Percentiles rank a stretch among this genome's conserved stretches.
phyloP scores from a whole-genome alignment of 306 rosid genomes.

The Luffa acutangula region DNA sequence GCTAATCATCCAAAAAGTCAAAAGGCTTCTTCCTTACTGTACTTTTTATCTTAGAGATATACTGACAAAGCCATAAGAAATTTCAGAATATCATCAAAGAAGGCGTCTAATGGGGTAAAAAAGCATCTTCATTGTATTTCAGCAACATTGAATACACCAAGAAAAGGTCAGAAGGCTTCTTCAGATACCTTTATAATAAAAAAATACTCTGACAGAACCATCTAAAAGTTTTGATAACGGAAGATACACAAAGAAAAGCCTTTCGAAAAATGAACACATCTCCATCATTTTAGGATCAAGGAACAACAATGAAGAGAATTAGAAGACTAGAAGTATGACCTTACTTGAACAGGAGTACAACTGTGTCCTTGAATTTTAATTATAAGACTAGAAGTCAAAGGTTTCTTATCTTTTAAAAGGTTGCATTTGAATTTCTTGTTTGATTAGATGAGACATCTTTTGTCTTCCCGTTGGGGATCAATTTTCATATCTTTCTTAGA shows the following conservation, averaged over 20 bases:
- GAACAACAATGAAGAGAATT: neutral
- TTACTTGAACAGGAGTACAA: too few relatives aligned
- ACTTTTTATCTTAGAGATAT: too few relatives aligned
- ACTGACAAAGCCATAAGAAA: neutral
- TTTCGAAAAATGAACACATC: neutral
- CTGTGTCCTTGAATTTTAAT: too few relatives aligned
- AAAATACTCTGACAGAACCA: neutral
- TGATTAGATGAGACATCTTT: neutral
- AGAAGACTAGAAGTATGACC: neutral
- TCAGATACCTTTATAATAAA: too few relatives aligned
- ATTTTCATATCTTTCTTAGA: neutral
- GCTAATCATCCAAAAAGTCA: too few relatives aligned
- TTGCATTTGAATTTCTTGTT: neutral
- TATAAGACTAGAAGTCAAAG: neutral
- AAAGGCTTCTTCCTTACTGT: too few relatives aligned
- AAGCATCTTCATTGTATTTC: too few relatives aligned
- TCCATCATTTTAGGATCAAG: neutral
- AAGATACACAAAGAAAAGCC: neutral
- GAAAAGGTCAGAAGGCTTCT: too few relatives aligned
- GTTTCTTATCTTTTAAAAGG: too few relatives aligned
- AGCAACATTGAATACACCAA: too few relatives aligned
- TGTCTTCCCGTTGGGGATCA: neutral
- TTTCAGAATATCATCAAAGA: neutral
- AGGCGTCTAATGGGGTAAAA: too few relatives aligned
- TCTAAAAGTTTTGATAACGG: neutral